phyloP scores from a whole-genome alignment of 495 filamentous ascomycete genomes.

The Baudoinia panamericana region DNA sequence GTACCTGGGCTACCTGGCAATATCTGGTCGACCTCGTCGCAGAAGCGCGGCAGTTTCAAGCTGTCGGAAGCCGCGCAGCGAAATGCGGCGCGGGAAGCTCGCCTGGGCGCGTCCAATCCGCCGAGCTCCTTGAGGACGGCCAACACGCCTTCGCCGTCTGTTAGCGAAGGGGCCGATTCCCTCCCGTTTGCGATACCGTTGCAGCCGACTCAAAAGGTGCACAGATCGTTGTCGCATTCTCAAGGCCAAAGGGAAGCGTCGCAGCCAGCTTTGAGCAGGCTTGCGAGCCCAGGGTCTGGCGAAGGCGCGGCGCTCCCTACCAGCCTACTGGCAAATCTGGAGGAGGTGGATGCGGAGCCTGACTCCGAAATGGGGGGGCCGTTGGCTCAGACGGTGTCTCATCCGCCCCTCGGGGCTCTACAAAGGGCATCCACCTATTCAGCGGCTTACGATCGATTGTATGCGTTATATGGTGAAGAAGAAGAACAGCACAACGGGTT shows the following conservation, averaged over 20 bases:
- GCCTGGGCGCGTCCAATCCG: conserved; percentile 4
- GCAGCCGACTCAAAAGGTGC: conserved; percentile 81
- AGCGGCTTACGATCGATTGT: conserved; percentile 2
- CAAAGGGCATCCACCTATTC: conserved; percentile 17
- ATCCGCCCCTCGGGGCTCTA: conserved; percentile 16
- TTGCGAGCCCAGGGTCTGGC: conserved; percentile 41
- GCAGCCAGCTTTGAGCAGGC: conserved; percentile 31
- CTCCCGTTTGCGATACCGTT: conserved; percentile 85
- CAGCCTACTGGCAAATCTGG: conserved; percentile 15
- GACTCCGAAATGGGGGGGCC: conserved; percentile 12
- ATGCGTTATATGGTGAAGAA: background rate
- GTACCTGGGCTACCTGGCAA: conserved; percentile 15
- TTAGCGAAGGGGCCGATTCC: conserved; percentile 35
- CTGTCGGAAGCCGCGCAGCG: conserved; percentile 19
- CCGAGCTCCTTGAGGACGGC: conserved; percentile 10
- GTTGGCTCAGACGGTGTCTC: conserved; percentile 17
- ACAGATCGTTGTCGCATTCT: conserved; percentile 92
- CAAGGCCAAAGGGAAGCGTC: conserved; percentile 54
- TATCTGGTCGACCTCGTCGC: conserved; percentile 15
- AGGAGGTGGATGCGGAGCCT: conserved; percentile 8
- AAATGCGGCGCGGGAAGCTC: conserved; percentile 15
- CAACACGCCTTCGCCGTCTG: conserved; percentile 32
- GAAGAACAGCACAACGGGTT: background rate
- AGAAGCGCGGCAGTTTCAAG: conserved; percentile 18
- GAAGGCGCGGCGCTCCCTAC: conserved; percentile 9